Evolutionary conservation across 2,329 filamentous ascomycete genomes (phyloP).

Genomic region (Pestalotiopsis sp.): DNA sequence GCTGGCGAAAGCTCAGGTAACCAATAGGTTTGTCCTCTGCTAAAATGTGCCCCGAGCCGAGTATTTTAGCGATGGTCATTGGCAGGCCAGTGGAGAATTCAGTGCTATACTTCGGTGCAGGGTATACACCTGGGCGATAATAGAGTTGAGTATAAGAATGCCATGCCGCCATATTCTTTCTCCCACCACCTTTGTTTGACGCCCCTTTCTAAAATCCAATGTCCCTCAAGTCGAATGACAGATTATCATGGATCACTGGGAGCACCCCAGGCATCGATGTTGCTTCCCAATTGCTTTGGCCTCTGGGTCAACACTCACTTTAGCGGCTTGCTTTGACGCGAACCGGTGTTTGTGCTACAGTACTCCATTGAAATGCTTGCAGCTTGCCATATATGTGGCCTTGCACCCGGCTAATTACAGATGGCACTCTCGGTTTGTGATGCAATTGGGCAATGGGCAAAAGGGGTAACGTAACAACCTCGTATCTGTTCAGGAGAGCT

Average conservation of each 20-base stretch:
- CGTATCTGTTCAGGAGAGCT: background rate
- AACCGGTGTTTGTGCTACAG: background rate
- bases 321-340: background rate
- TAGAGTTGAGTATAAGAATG: background rate
- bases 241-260: too few relatives aligned
- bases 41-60: background rate
- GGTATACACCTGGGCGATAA: background rate
- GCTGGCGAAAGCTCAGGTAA: background rate
- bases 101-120: background rate
- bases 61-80: background rate
- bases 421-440: background rate
- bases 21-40: background rate
- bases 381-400: background rate
- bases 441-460: too few relatives aligned
- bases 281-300: too few relatives aligned
- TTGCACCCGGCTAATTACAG: background rate
- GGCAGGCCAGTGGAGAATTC: background rate
- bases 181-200: background rate
- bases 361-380: too few relatives aligned
- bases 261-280: too few relatives aligned
- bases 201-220: too few relatives aligned
- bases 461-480: background rate
- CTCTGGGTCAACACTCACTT: background rate
- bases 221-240: too few relatives aligned
- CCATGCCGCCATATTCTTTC: background rate